These are phyloP conservation scores for Crithidia sp. DNA, from an alignment of 208 protist genomes.

Conservation along the genomic window DNA sequence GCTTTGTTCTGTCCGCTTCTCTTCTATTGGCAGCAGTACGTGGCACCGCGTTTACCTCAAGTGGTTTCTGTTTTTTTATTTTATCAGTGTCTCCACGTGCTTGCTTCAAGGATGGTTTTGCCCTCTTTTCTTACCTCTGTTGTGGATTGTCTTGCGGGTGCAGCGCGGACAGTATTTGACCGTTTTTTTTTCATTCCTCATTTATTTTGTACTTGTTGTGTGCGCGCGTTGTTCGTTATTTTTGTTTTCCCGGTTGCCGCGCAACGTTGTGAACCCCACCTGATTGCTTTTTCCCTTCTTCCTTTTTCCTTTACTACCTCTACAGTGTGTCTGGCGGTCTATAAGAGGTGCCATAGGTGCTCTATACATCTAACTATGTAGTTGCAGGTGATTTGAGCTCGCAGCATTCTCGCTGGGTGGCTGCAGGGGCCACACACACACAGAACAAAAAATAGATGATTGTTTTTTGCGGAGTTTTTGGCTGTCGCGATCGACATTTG, in stretches of 20 bases:
- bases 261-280: too few relatives aligned
- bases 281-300: slow-evolving; percentile 4
- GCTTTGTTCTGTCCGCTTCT: background rate
- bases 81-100: background rate
- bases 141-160: background rate
- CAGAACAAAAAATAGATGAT: too few relatives aligned
- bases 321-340: too few relatives aligned
- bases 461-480: too few relatives aligned
- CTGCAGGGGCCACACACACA: too few relatives aligned
- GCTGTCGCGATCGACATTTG: too few relatives aligned
- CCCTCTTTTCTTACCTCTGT: background rate
- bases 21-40: background rate
- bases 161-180: background rate
- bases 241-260: slow-evolving; percentile 9
- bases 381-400: too few relatives aligned
- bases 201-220: slow-evolving; percentile 17
- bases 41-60: too few relatives aligned
- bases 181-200: slow-evolving; percentile 7
- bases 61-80: slow-evolving; percentile 3
- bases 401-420: too few relatives aligned
- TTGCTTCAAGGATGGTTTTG: background rate
- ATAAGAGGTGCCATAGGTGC: too few relatives aligned
- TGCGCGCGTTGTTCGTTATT: background rate
- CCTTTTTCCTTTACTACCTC: background rate
- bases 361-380: too few relatives aligned